Percentiles rank a stretch among this genome's conserved stretches.
These are phyloP conservation scores for Phylloporus scabripes DNA, from an alignment of 768 basidiomycete genomes.

Conservation along the genomic window DNA sequence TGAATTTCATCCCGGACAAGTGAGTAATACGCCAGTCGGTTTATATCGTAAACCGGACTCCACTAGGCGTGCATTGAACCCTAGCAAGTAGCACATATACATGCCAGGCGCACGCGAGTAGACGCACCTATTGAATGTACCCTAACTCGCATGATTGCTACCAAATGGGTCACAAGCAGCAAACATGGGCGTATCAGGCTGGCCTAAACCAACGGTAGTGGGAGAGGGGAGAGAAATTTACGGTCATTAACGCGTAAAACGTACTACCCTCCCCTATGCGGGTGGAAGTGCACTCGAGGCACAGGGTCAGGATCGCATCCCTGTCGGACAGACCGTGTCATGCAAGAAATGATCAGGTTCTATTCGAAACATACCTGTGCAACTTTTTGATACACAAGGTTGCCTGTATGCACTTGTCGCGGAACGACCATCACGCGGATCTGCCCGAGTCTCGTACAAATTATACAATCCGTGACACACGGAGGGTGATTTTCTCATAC, in stretches of 20 bases:
- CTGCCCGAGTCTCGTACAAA: constrained; percentile 23
- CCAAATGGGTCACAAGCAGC: constrained; percentile 26
- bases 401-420: constrained; percentile 29
- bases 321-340: not conserved
- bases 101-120: constrained; percentile 6
- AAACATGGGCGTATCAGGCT: constrained; percentile 31
- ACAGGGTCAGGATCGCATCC: constrained; percentile 25
- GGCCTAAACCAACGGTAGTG: constrained; percentile 8
- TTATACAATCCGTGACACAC: constrained; percentile 23
- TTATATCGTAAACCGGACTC: constrained; percentile 9
- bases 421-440: constrained; percentile 22
- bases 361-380: constrained; percentile 30
- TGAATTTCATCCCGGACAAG: constrained; percentile 36
- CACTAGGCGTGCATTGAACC: constrained; percentile 21
- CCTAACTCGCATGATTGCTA: constrained; percentile 19
- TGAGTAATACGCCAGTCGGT: constrained; percentile 16
- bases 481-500: constrained; percentile 13
- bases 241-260: constrained; percentile 17
- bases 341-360: constrained; percentile 12
- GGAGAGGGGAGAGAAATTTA: constrained; percentile 3
- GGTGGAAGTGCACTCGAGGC: constrained; percentile 26
- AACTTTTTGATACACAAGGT: constrained; percentile 32
- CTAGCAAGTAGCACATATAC: constrained; percentile 14
- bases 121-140: constrained; percentile 30
- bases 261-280: constrained; percentile 33